Conservation (phyloP, 2,329 filamentous ascomycete genomes). For the Magnaporthiopsis poae region DNA sequence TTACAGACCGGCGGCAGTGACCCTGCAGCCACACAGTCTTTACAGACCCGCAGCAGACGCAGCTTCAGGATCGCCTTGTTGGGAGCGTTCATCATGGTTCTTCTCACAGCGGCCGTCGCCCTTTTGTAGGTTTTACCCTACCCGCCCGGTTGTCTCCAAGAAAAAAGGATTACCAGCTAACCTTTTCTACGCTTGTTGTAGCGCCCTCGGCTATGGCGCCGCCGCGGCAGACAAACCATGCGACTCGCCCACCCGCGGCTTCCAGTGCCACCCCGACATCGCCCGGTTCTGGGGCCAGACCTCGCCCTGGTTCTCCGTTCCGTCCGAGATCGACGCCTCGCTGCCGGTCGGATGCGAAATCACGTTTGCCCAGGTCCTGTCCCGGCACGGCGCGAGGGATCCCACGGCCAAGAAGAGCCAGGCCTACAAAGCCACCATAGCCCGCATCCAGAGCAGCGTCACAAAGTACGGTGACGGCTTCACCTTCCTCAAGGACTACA, state of each 20-base stretch:
- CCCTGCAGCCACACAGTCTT: not conserved
- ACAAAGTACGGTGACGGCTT: constrained; percentile 53
- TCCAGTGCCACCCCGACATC: constrained; percentile 51
- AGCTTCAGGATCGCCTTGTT: not conserved
- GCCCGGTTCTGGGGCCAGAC: constrained; percentile 78
- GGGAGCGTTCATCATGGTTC: not conserved
- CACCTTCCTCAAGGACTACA: constrained; percentile 61
- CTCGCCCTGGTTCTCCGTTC: constrained; percentile 70
- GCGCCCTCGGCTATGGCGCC: not conserved
- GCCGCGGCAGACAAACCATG: constrained; percentile 24
- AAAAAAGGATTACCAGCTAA: not conserved
- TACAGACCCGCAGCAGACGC: not conserved
- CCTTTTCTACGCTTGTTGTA: not conserved
- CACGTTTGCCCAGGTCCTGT: constrained; percentile 72
- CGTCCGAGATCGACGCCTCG: constrained; percentile 50
- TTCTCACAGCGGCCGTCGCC: not conserved
- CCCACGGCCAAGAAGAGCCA: constrained; percentile 61
- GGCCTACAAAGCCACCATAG: constrained; percentile 54
- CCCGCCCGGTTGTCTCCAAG: too few species aligned
- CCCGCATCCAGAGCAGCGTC: constrained; percentile 50
- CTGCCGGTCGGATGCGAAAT: constrained; percentile 60
- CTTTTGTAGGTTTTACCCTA: not conserved
- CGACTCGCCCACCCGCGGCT: constrained; percentile 46
- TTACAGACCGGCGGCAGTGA: not conserved
- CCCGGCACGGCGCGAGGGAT: constrained; percentile 74